Conservation (phyloP, 371 early-diverging fungal genomes). For the Basidiobolus meristosporus region DNA sequence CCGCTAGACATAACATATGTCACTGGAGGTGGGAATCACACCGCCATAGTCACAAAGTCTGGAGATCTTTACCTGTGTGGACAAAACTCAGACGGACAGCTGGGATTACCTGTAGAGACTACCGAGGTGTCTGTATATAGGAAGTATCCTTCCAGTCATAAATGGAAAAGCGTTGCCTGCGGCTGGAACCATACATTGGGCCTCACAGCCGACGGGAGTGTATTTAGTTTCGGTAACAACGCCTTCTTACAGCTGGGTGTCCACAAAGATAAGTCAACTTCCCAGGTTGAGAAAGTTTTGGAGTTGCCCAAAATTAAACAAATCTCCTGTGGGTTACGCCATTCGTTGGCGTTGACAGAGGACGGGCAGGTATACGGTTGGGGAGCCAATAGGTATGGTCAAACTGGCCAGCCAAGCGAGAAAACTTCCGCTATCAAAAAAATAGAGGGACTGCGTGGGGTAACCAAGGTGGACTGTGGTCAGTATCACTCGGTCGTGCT, state of each 20-base stretch:
- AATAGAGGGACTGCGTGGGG: conserved; percentile 5
- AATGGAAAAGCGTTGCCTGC: conserved; percentile 25
- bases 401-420: conserved; percentile 15
- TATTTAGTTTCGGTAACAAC: conserved; percentile 7
- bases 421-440: conserved; percentile 4
- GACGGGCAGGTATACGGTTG: conserved; percentile 22
- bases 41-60: conserved; percentile 22
- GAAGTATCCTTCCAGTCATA: too few species aligned
- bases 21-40: conserved; percentile 43
- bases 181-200: conserved; percentile 36
- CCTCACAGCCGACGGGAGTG: conserved; percentile 7
- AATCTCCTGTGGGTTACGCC: conserved; percentile 36
- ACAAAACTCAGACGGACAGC: conserved; percentile 1
- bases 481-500: conserved; percentile 23
- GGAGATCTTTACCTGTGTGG: conserved; percentile 4
- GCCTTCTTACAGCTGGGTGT: not conserved
- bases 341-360: conserved; percentile 19
- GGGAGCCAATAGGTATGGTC: conserved; percentile 41
- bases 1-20: conserved; percentile 1
- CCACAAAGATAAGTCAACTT: not conserved
- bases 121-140: too few species aligned
- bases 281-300: conserved; percentile 1
- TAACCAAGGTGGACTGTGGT: conserved; percentile 24
- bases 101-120: not conserved
- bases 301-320: not conserved